A percentile compares a stretch with the other conserved stretches of the same genome.
Conservation (phyloP, 306 rosid genomes). For the Nissolia schottii region DNA sequence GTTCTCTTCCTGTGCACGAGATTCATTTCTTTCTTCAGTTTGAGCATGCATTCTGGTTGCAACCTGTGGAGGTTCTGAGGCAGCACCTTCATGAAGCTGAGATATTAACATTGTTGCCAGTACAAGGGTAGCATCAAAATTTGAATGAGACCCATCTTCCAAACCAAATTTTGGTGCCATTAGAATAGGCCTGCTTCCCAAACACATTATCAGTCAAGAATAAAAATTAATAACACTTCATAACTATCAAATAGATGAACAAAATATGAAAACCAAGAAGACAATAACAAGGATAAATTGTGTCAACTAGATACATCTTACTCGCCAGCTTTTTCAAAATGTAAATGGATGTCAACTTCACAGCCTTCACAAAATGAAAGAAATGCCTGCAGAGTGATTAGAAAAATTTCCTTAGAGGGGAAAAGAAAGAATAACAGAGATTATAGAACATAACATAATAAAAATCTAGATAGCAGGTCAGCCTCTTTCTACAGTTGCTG, state of each 20-base stretch:
- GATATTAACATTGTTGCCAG: constrained; percentile 94
- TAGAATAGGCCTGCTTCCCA: constrained; percentile 69
- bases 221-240: constrained; percentile 5
- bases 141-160: constrained; percentile 74
- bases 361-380: constrained; percentile 91
- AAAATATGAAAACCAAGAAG: neutral
- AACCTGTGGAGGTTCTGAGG: constrained; percentile 55
- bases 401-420: neutral
- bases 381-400: constrained; percentile 68
- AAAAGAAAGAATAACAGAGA: neutral
- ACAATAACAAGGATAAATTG: neutral
- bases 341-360: constrained; percentile 83
- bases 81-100: constrained; percentile 57
- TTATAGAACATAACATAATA: neutral
- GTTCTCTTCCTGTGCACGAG: too few species aligned
- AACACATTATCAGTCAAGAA: constrained; percentile 18
- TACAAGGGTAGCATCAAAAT: constrained; percentile 89
- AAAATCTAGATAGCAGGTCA: constrained; percentile 10
- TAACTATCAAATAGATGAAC: neutral
- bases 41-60: constrained; percentile 38
- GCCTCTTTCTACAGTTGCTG: constrained; percentile 1
- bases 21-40: constrained; percentile 48
- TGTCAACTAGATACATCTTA: constrained; percentile 42
- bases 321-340: constrained; percentile 94
- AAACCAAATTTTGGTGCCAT: constrained; percentile 89